phyloP scores from a whole-genome alignment of 306 rosid genomes.

The Vigna nakashimae region DNA sequence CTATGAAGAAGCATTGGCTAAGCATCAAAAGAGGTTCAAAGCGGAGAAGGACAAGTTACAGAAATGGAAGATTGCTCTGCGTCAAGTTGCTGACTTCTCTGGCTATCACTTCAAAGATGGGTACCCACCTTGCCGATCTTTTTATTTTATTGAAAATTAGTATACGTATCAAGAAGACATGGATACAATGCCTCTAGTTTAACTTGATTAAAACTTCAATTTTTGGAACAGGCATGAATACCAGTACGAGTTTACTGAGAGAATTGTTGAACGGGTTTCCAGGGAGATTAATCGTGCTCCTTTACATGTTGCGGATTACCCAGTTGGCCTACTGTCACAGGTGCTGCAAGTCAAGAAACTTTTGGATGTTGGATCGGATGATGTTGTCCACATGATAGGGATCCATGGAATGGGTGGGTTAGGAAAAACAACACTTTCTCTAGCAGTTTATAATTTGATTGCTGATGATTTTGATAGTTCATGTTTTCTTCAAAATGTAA shows the following conservation, averaged over 20 bases:
- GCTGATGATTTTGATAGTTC: not conserved
- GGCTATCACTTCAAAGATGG: slow-evolving; percentile 11
- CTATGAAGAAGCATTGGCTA: not conserved
- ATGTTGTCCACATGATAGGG: slow-evolving; percentile 19
- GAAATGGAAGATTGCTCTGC: not conserved
- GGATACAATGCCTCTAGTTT: not conserved
- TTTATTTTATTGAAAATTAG: not conserved
- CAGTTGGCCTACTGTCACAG: slow-evolving; percentile 27
- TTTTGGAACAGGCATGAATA: not conserved
- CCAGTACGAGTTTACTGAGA: not conserved
- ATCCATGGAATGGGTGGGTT: slow-evolving; percentile 40
- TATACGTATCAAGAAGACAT: not conserved
- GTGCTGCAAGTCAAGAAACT: not conserved
- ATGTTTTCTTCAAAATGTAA: not conserved
- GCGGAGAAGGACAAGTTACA: not conserved
- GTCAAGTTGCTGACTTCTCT: not conserved
- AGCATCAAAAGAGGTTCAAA: not conserved
- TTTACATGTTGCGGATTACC: slow-evolving; percentile 32
- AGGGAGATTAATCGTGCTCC: not conserved
- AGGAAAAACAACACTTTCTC: slow-evolving; percentile 13
- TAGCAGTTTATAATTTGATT: not conserved
- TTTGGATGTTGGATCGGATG: not conserved
- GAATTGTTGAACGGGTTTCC: not conserved
- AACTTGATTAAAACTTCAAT: not conserved
- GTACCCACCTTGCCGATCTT: not conserved